These are phyloP conservation scores for Ogataea pini DNA, from an alignment of 805 yeast genomes.

Conservation along the genomic window DNA sequence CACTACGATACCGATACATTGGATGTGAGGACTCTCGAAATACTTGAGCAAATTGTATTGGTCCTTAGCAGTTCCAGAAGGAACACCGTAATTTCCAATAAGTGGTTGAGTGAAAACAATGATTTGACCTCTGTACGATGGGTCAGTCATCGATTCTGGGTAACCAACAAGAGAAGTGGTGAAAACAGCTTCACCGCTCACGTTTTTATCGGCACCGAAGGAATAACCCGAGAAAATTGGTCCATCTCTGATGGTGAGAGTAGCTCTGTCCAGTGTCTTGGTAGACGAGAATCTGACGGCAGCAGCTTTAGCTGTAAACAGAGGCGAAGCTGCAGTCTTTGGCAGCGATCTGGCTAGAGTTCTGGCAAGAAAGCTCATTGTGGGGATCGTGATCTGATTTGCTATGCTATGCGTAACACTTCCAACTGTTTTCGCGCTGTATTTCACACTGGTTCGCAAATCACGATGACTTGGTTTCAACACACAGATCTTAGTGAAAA, in stretches of 20 bases:
- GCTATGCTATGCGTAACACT: not conserved
- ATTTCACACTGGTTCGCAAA: constrained; percentile 7
- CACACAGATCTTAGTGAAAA: too few relatives aligned
- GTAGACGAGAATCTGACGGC: constrained; percentile 31
- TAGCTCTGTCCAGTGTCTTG: constrained; percentile 69
- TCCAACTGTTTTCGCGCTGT: not conserved
- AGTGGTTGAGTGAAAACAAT: constrained; percentile 95
- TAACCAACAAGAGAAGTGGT: constrained; percentile 97
- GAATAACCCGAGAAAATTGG: constrained; percentile 92
- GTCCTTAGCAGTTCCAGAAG: constrained; percentile 78
- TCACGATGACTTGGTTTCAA: constrained; percentile 8
- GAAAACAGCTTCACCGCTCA: constrained; percentile 97
- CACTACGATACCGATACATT: constrained; percentile 95
- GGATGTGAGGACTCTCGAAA: constrained; percentile 88
- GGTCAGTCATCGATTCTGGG: constrained; percentile 99
- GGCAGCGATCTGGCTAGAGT: constrained; percentile 13
- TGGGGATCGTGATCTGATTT: not conserved
- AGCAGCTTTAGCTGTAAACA: not conserved
- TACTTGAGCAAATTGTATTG: constrained; percentile 82
- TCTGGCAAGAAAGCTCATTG: constrained; percentile 6
- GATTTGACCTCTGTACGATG: constrained; percentile 96
- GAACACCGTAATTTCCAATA: constrained; percentile 98
- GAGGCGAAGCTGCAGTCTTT: not conserved
- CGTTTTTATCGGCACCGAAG: constrained; percentile 90
- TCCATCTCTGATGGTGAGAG: constrained; percentile 87